phyloP scores from a whole-genome alignment of 2,329 filamentous ascomycete genomes.

The Dissoconium aciculare region DNA sequence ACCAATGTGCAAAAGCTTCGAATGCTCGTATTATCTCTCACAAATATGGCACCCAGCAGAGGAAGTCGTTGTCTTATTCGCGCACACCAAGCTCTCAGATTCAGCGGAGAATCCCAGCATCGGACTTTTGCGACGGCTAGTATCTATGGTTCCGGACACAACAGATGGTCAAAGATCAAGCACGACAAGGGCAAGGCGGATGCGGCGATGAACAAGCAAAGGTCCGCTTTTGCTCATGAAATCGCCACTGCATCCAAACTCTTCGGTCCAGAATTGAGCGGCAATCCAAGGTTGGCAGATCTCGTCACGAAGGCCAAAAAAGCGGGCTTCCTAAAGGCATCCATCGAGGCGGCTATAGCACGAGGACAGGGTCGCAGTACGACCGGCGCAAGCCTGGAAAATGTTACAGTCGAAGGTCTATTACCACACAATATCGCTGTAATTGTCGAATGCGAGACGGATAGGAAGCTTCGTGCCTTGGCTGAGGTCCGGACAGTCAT shows the following conservation, averaged over 20 bases:
- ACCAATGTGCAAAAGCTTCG: too few relatives aligned
- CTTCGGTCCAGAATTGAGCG: slow-evolving; percentile 56
- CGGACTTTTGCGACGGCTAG: slow-evolving; percentile 14
- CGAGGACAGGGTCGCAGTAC: slow-evolving; percentile 73
- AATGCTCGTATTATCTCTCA: not conserved
- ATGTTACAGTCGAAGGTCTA: slow-evolving; percentile 64
- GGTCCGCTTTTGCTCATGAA: slow-evolving; percentile 52
- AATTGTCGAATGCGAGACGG: slow-evolving; percentile 74
- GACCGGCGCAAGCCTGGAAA: slow-evolving; percentile 61
- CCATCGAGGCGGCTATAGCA: slow-evolving; percentile 74
- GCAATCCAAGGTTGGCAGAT: slow-evolving; percentile 62
- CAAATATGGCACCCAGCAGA: slow-evolving; percentile 22
- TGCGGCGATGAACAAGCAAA: slow-evolving; percentile 57
- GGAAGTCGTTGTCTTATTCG: slow-evolving; percentile 8
- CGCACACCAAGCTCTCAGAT: not conserved
- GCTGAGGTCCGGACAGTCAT: slow-evolving; percentile 57
- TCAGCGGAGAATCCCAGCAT: slow-evolving; percentile 8
- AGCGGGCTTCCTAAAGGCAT: slow-evolving; percentile 66
- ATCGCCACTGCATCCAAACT: slow-evolving; percentile 66
- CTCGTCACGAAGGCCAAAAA: slow-evolving; percentile 68
- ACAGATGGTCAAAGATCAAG: slow-evolving; percentile 89
- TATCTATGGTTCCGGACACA: slow-evolving; percentile 50
- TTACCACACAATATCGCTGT: slow-evolving; percentile 58
- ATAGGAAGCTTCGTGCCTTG: slow-evolving; percentile 59
- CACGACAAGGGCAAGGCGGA: slow-evolving; percentile 88